Evolutionary conservation across 805 yeast species (phyloP), one percentile per base, ranked within the genome.

Genomic region (Torulaspora indica): DNA sequence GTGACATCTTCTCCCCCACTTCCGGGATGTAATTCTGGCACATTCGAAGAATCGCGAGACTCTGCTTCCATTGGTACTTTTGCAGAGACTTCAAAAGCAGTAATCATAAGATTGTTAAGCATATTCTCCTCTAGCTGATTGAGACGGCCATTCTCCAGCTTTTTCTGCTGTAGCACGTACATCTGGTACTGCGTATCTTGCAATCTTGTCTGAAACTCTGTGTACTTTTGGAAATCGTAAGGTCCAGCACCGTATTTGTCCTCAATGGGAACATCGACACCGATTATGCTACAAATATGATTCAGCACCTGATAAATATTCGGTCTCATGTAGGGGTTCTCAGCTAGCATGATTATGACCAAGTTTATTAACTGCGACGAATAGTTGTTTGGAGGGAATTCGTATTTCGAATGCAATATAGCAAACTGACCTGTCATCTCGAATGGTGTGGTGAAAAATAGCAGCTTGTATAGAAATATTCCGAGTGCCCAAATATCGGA

Each of bases 401-500:
- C 82, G 66, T 81, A 90, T 34, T 82, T 78, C 5, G 95, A 87
- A 67, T 85, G 91, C 43, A 90, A 68, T 34, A 91, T 86, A 4
- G 95, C 95, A 55, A 87, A 73, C 52, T 87, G 95, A 31, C 88
- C 87, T 34, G 84, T 81, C 35, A 68, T 52, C 66, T 91, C 98
- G 64, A 93, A 91, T 1, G 98, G 98, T 1, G 98, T 91, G 1
- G 85, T 90, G 65, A 87, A 91, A 67, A 85, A 91, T 66, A 96
- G 83, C 49, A 91, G 71, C 61, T 91, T 91, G 71, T 86, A 91
- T 40, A 93, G 71, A 50, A 93, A 86, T 25, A 93, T 82, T 8
- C 98, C 98, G 38, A 91, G 69, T 0, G 98, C 98, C 98, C 98
- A 91, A 38, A 91, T 85, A 67, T 91, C 98, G 6, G 91, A 75